Base-by-base conservation (phyloP, 2,329 filamentous ascomycete genomes). In the Cercospora brassicicola region DNA sequence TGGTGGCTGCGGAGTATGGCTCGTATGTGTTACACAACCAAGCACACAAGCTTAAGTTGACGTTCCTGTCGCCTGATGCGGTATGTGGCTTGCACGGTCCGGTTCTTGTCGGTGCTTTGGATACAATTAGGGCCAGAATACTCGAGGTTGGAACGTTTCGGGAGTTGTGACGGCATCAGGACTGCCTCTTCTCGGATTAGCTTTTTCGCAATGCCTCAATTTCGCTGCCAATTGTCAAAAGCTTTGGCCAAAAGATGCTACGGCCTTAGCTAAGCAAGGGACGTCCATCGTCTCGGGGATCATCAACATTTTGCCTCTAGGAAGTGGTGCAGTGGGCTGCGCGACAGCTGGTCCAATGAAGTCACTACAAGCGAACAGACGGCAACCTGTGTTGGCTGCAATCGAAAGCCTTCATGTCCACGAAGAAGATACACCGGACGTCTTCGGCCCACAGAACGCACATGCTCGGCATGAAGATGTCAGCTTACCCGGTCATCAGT, bases 31-130 rank as follows among this genome's bases (percentile, higher is more conserved):
- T 61, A 61, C 64, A 61, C 57, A 42, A 31, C 51, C 59, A 59
- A 48, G 36, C 28, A 23, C 11, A 55, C 28, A 53, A 55, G 64
- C 64, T 65, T 61, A 65, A 65, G 31, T 61, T 11, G 4, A 65
- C 64, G 42, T 61, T 53, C 36, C 31, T 42, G 33, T 28, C 26
- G 36, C 62, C 53, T 23, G 26, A 57, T 56, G 31, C 18, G 20
- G 62, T 31, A 33, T 33, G 62, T 23, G 62, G 51, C 62, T 57
- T 57, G 62, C 4, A 51, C 15, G 13, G n/a, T 15, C 61, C 10
- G n/a, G 28, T 15, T 26, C 20, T 13, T 28, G 30, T 33, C 20
- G 4, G 61, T 9, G 11, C 39, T 10, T 10, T 51, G 23, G n/a
- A 18, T 26, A 36, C 30, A 7, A 33, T 59, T 8, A 23, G 26